Conservation (phyloP, 2,329 filamentous ascomycete genomes). For the Aspergillus hortae region DNA sequence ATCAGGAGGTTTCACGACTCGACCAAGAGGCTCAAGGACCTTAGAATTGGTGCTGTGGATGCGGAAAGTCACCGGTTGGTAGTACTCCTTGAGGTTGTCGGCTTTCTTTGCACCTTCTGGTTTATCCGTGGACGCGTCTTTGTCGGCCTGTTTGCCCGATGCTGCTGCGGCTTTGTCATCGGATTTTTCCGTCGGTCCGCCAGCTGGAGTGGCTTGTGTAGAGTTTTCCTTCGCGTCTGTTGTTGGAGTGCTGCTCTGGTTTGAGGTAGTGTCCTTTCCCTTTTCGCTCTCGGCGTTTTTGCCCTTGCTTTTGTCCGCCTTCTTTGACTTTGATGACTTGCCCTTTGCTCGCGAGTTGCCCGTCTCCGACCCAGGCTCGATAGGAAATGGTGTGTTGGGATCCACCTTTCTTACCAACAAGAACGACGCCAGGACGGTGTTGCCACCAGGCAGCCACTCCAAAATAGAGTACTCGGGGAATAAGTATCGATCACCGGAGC, state of each 20-base stretch:
- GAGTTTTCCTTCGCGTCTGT: conserved; percentile 6
- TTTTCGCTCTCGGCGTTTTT: conserved; percentile 14
- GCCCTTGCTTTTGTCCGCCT: conserved; percentile 28
- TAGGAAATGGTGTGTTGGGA: conserved; percentile 35
- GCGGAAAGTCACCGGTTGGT: conserved; percentile 55
- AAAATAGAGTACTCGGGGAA: conserved; percentile 49
- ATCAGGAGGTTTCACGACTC: conserved; percentile 53
- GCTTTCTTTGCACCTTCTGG: conserved; percentile 13
- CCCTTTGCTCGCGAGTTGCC: conserved; percentile 25
- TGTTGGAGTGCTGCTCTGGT: background rate
- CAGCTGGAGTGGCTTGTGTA: conserved; percentile 6
- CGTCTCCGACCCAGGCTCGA: conserved; percentile 30
- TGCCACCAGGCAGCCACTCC: conserved; percentile 45
- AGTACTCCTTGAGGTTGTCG: conserved; percentile 42
- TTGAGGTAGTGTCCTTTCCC: background rate
- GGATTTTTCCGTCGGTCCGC: conserved; percentile 14
- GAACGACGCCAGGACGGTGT: conserved; percentile 46
- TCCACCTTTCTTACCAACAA: conserved; percentile 44
- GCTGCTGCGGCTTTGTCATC: conserved; percentile 4
- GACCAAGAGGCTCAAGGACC: conserved; percentile 53
- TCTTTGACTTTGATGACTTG: conserved; percentile 38
- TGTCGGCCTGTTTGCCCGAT: conserved; percentile 5
- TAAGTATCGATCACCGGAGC: conserved; percentile 46
- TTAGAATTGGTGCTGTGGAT: conserved; percentile 51
- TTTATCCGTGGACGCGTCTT: conserved; percentile 5